Evolutionary conservation across 2,329 filamentous ascomycete species (phyloP), one percentile per base, ranked within the genome.

Genomic region (Cercospora sojina): DNA sequence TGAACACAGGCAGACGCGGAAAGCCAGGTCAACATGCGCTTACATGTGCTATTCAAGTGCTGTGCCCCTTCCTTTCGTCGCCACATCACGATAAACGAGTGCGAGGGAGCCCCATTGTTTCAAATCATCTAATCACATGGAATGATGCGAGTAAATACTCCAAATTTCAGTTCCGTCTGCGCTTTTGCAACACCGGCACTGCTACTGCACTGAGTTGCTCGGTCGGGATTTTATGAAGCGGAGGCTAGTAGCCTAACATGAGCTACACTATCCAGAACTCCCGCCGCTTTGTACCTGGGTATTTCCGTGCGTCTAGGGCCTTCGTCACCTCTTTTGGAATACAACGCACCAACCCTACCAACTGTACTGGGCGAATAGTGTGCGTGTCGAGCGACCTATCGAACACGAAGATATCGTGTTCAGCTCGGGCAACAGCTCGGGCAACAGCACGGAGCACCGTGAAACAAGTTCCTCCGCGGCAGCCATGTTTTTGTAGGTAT

Each of bases 171-270:
- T 13, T 47, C 7, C 7, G 10, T 5, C 18, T 3, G 18, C 41
- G 2, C 20, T 23, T 38, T n/a, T 13, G 35, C 35, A 38, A 38
- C 16, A n/a, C n/a, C n/a, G n/a, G 6, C 35, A n/a, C 6, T n/a
- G 16, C 16, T 6, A 5, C 35, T 38, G 35, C 35, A 47, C 12
- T 3, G 41, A 43, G 6, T 5, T 43, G 6, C 41, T 43, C 18
- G 16, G 6, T 47, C n/a, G n/a, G 16, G 18, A 18, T 5, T 1
- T 23, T 23, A 9, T 2, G n/a, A 13, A 47, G 10, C 3, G 41
- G 9, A 23, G 3, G 12, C 7, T 3, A 1, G 2, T n/a, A 0
- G 35, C 1, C 0, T 3, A 3, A 3, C 41, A 47, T 47, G 9
- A 5, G 41, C 41, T 47, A 47, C 20, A 47, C 41, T 20, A 47